Base-by-base conservation (phyloP, 306 rosid species). In the Gynostemma pentaphyllum region DNA sequence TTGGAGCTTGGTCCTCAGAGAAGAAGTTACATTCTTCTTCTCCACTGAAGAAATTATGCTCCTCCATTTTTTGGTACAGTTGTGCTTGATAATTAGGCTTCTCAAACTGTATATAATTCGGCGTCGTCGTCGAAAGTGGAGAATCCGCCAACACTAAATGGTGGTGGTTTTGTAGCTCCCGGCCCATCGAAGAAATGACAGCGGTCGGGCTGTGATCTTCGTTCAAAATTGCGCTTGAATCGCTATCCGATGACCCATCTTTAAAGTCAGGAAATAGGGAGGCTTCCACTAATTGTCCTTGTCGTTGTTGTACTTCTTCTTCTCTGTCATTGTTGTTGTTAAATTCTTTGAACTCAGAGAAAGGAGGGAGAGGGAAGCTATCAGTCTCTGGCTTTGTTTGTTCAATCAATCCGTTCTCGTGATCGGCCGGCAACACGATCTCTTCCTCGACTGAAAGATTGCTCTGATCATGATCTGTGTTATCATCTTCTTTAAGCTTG, bases 161-260 rank as follows among this genome's bases (percentile, higher is more conserved):
- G 37, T 27, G n/a, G 16, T 56, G 24, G 10, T 30, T 30, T 24
- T 59, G 47, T 18, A 59, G 29, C 30, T 34, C 65, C 21, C 65
- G 5, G 44, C 76, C 89, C 4, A 70, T 71, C 8, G 94, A 82
- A 6, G 86, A 81, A 66, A 72, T 65, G 37, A 77, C 78, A 0
- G 62, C 86, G 72, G 82, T 84, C 7, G 87, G 86, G 45, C 94
- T 81, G 56, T 44, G 67, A 29, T 70, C 96, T 40, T 92, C 99
- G 71, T 88, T 92, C 66, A 92, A 48, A 67, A 92, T 84, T 18
- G 96, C 96, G 30, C 99, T 92, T 0, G 99, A 84, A 68, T 92
- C 98, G 13, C 98, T 91, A 48, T 91, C 98, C 0, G 98, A 91
- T 30, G 84, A 76, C 1, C 98, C 98, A 59, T 88, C 96, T 81